Evolutionary conservation across 1,284 basidiomycete species (phyloP), one percentile per base, ranked within the genome.

Genomic region (Heterobasidion irregulare): DNA sequence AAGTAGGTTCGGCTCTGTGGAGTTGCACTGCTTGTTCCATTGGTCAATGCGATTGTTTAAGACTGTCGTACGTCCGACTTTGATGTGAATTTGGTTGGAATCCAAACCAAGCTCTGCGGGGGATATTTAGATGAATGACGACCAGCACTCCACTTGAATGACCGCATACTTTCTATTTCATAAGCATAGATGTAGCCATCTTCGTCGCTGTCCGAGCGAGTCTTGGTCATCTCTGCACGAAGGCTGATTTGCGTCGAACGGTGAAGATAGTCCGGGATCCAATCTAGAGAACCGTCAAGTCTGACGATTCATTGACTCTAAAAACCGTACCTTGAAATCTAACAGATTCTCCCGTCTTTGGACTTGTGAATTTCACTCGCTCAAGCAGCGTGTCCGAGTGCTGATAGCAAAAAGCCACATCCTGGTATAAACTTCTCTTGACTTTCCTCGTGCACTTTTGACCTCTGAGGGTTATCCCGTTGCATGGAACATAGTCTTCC

Each of bases 131-230:
- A 26, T 26, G 26, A 5, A 26, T 26, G 26, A 26, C 26, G 6
- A 26, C 6, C 26, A 6, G 26, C 0, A 26, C 26, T 26, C 26
- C 5, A 26, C 26, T 26, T 26, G 18, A 18, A 26, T 26, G 6
- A 26, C 26, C 26, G 57, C 66, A 38, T 64, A 86, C 86, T 83
- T 64, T 80, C 76, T 56, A 91, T 85, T 67, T 90, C 84, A 64
- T 84, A 89, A 0, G 82, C 78, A 59, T 92, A 92, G 52, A 92
- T 90, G 61, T 87, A 90, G 0, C 89, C 89, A 2, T 74, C 68
- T 16, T 74, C 75, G 61, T 92, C 89, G 7, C 78, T 73, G 2
- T 63, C 50, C 1, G 86, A 82, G 1, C 71, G 71, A n/a, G 77
- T 64, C 58, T 83, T 85, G 64, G 82, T 80, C 86, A 92, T 91